Evolutionary conservation across 306 rosid genomes (phyloP).

Genomic region (Fragaria ananassa): DNA sequence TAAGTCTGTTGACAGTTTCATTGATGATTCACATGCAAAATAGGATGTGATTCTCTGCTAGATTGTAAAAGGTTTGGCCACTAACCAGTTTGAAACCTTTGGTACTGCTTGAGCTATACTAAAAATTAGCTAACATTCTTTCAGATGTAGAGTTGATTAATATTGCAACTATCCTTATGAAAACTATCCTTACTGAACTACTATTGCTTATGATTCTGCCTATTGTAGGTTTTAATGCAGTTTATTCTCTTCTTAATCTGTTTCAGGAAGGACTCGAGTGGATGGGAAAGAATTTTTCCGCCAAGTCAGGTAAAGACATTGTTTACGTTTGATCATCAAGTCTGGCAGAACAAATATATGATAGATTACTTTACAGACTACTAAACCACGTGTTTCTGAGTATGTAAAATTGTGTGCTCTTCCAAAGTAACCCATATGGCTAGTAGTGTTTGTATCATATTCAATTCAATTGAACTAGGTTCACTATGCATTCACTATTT

Average conservation of each 20-base stretch:
- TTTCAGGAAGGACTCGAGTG: constrained; percentile 74
- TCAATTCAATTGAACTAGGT: background rate
- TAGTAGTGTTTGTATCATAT: background rate
- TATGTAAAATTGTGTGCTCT: background rate
- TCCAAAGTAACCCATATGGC: background rate
- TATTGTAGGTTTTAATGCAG: background rate
- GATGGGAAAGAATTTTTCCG: constrained; percentile 96
- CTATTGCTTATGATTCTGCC: background rate
- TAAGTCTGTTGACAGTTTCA: background rate
- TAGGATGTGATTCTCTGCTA: background rate
- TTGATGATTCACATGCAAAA: background rate
- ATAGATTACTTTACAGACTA: background rate
- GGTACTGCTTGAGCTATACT: background rate
- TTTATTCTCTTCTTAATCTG: constrained; percentile 12
- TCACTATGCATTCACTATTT: background rate
- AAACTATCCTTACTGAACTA: background rate
- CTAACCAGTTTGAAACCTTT: background rate
- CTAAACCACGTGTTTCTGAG: background rate
- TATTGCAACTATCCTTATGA: background rate
- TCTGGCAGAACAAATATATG: background rate
- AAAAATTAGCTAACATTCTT: background rate
- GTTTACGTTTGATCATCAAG: constrained; percentile 15
- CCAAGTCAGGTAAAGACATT: constrained; percentile 75
- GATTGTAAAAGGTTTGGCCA: background rate
- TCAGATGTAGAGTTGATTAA: background rate